Percentiles rank a stretch among this genome's conserved stretches.
Conservation (phyloP, 2,329 filamentous ascomycete genomes). For the Dactylellina drechsleri region DNA sequence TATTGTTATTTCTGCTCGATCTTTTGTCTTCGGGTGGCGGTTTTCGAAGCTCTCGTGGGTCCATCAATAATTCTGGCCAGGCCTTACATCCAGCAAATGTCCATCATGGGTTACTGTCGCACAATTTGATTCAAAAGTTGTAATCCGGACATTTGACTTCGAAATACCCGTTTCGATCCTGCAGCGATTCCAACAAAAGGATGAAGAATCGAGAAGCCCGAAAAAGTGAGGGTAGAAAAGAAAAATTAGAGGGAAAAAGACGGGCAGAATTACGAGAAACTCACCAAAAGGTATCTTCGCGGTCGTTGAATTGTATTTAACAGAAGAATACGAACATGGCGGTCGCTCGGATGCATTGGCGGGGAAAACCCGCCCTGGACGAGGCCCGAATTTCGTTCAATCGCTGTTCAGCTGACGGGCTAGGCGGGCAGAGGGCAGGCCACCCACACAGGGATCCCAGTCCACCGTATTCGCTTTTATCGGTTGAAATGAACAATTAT, state of each 20-base stretch:
- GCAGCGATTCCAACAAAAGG: conserved; percentile 7
- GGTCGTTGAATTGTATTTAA: conserved; percentile 36
- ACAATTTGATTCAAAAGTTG: conserved; percentile 29
- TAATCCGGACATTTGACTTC: conserved; percentile 32
- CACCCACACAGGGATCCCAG: conserved; percentile 21
- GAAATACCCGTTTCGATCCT: conserved; percentile 5
- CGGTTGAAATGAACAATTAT: conserved; percentile 53
- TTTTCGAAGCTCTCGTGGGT: conserved; percentile 35
- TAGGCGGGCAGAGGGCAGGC: conserved; percentile 48
- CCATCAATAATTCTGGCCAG: conserved; percentile 41
- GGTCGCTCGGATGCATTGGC: conserved; percentile 44
- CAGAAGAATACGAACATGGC: conserved; percentile 33
- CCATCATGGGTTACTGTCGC: conserved; percentile 52
- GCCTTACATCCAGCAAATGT: conserved; percentile 37
- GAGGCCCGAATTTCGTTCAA: conserved; percentile 28
- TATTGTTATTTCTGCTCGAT: conserved; percentile 30
- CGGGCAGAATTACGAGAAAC: conserved; percentile 4
- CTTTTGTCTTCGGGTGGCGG: conserved; percentile 13
- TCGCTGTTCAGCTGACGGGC: conserved; percentile 54
- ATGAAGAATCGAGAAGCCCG: conserved; percentile 16
- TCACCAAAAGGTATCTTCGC: conserved; percentile 7
- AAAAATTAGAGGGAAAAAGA: neutral
- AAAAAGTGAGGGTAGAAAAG: conserved; percentile 5
- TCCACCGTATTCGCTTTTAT: conserved; percentile 44
- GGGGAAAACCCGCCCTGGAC: conserved; percentile 43